Percentiles rank a stretch among this genome's conserved stretches.
Evolutionary conservation across 1,284 basidiomycete genomes (phyloP).

Genomic region (Peniophora sp.): DNA sequence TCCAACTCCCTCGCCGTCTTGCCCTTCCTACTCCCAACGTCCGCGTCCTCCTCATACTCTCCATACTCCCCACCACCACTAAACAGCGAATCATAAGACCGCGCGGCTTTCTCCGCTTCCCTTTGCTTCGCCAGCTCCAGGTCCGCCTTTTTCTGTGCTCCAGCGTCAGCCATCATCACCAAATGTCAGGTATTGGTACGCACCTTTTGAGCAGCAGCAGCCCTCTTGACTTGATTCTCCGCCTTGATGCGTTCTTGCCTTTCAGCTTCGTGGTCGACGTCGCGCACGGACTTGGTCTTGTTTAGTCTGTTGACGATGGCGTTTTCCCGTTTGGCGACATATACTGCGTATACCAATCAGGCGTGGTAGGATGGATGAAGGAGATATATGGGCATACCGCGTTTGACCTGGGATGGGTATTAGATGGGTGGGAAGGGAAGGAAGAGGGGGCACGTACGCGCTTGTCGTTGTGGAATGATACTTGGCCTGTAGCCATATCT

Average conservation of each 20-base stretch:
- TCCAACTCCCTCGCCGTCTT: slow-evolving; percentile 59
- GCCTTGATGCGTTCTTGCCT: slow-evolving; percentile 73
- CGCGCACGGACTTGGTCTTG: slow-evolving; percentile 84
- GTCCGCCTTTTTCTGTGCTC: slow-evolving; percentile 61
- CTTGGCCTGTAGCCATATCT: slow-evolving; percentile 93
- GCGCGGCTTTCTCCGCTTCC: slow-evolving; percentile 70
- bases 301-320: slow-evolving; percentile 88
- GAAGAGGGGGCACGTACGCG: slow-evolving; percentile 34
- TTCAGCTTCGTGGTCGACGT: slow-evolving; percentile 90
- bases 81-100: slow-evolving; percentile 70
- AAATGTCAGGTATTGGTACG: background rate
- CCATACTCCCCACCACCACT: slow-evolving; percentile 26
- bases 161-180: background rate
- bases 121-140: slow-evolving; percentile 55
- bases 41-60: slow-evolving; percentile 35
- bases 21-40: slow-evolving; percentile 26
- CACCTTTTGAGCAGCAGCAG: slow-evolving; percentile 57
- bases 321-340: slow-evolving; percentile 81
- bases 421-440: slow-evolving; percentile 2
- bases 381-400: slow-evolving; percentile 36
- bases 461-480: slow-evolving; percentile 90
- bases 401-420: slow-evolving; percentile 53
- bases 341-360: slow-evolving; percentile 34
- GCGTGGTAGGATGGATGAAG: background rate
- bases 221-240: slow-evolving; percentile 64